Evolutionary conservation across 345 rosid species (phyloP).

Genomic region (Eucalyptus cladocalyx): DNA sequence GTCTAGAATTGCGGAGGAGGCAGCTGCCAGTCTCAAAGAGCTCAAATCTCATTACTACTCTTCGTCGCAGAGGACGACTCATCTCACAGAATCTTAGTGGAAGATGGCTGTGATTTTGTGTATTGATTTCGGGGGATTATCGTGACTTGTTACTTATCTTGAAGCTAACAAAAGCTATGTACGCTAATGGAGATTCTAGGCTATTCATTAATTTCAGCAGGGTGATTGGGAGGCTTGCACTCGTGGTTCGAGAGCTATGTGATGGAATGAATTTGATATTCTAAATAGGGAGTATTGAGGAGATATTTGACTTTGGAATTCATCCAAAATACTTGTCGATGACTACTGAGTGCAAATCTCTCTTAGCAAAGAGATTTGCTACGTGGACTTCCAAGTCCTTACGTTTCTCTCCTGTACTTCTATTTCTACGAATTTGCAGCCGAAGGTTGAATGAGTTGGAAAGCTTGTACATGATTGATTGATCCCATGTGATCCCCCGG

Average conservation of each 20-base stretch:
- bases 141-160: not conserved
- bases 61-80: conserved; percentile 34
- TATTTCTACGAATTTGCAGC: not conserved
- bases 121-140: not conserved
- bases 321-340: not conserved
- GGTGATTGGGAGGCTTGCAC: not conserved
- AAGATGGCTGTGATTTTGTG: not conserved
- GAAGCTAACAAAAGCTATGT: not conserved
- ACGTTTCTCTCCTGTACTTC: not conserved
- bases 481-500: not conserved
- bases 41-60: conserved; percentile 78
- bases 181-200: not conserved
- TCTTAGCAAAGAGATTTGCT: not conserved
- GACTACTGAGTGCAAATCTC: not conserved
- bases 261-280: not conserved
- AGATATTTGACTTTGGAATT: not conserved
- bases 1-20: conserved; percentile 69
- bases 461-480: not conserved
- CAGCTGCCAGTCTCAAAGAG: conserved; percentile 84
- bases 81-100: not conserved
- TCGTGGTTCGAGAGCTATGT: not conserved
- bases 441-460: not conserved
- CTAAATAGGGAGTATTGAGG: not conserved
- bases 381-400: not conserved
- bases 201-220: not conserved